Evolutionary conservation across 257 asterid genomes (phyloP).

Genomic region (Solanum pinnatisectum): DNA sequence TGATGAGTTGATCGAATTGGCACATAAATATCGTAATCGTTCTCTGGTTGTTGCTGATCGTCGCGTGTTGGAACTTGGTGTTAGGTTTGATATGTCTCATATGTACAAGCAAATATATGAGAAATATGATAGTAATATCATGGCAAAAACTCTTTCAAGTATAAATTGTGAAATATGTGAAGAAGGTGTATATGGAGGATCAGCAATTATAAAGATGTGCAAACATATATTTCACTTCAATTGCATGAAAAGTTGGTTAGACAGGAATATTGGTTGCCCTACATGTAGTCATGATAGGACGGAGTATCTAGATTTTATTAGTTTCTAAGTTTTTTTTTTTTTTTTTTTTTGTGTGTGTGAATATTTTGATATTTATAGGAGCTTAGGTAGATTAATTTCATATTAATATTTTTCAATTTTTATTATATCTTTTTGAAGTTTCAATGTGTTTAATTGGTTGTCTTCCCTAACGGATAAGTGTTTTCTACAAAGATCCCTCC

Average conservation of each 20-base stretch:
- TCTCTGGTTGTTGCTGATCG: not conserved
- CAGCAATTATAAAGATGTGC: not conserved
- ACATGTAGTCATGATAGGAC: not conserved
- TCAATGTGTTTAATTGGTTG: not conserved
- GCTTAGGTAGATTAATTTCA: not conserved
- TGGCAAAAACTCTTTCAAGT: not conserved
- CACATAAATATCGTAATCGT: not conserved
- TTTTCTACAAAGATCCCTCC: not conserved
- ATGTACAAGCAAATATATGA: not conserved
- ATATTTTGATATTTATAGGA: not conserved
- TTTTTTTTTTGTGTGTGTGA: not conserved
- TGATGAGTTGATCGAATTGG: not conserved
- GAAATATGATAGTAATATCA: not conserved
- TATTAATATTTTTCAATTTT: not conserved
- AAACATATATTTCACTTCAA: not conserved
- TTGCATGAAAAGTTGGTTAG: not conserved
- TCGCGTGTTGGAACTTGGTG: not conserved
- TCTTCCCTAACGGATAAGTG: not conserved
- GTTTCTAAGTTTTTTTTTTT: not conserved
- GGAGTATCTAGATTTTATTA: not conserved
- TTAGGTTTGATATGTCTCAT: not conserved
- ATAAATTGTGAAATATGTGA: not conserved
- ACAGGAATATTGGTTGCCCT: not conserved
- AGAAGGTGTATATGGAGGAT: not conserved
- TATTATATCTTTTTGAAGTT: not conserved